These are phyloP conservation scores for Penicilliopsis zonata DNA, from an alignment of 495 filamentous ascomycete genomes.

Conservation along the genomic window DNA sequence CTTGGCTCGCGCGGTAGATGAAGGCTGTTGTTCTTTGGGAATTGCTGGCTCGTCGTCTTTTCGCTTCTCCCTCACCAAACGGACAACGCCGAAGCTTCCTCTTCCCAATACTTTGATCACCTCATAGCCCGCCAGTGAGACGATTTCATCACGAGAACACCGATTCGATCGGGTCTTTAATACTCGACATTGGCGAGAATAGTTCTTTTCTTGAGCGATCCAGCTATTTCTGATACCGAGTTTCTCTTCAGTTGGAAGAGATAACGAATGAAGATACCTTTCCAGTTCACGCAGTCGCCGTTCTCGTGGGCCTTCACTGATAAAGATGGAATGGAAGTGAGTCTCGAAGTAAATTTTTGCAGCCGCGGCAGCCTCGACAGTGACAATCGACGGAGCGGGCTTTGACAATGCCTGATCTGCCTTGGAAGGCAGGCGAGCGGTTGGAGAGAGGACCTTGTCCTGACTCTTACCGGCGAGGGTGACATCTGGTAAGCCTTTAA, in stretches of 20 bases:
- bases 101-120: constrained; percentile 78
- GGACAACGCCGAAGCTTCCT: constrained; percentile 88
- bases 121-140: constrained; percentile 59
- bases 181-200: constrained; percentile 62
- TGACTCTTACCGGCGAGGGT: too few species aligned
- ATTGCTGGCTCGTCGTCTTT: background rate
- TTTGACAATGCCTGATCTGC: constrained; percentile 9
- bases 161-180: constrained; percentile 48
- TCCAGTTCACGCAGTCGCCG: constrained; percentile 60
- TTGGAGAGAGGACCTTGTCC: too few species aligned
- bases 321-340: constrained; percentile 57
- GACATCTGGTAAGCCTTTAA: constrained; percentile 6
- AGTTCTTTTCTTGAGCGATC: constrained; percentile 52
- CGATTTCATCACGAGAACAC: constrained; percentile 19
- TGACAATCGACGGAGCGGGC: constrained; percentile 49
- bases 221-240: constrained; percentile 43
- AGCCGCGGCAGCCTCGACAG: constrained; percentile 63
- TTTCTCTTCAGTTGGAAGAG: constrained; percentile 43
- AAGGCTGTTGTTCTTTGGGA: constrained; percentile 2
- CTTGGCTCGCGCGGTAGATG: background rate
- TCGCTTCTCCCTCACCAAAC: constrained; percentile 59
- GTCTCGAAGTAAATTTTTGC: constrained; percentile 83
- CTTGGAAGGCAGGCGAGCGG: too few species aligned
- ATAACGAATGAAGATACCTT: constrained; percentile 37
- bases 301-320: constrained; percentile 43